A percentile compares a stretch with the other conserved stretches of the same genome.
Evolutionary conservation across 345 rosid genomes (phyloP).

Genomic region (Camelina laxa): DNA sequence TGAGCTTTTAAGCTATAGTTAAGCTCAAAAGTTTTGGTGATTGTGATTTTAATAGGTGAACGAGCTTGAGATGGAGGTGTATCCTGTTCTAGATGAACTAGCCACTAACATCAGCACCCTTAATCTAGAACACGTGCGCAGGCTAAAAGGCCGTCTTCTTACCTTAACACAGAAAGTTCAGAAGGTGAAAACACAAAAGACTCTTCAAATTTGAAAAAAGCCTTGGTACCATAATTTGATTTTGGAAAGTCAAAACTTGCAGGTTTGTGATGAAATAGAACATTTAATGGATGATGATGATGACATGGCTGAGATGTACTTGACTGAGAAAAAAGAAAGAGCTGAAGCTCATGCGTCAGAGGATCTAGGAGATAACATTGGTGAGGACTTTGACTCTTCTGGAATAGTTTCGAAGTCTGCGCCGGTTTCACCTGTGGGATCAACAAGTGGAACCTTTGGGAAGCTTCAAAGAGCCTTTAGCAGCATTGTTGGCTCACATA

Average conservation of each 20-base stretch:
- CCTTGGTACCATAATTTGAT: slow-evolving; percentile 1
- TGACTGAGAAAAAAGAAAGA: slow-evolving; percentile 86
- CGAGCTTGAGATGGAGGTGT: slow-evolving; percentile 85
- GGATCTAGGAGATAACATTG: slow-evolving; percentile 51
- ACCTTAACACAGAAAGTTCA: slow-evolving; percentile 92
- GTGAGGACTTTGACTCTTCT: slow-evolving; percentile 42
- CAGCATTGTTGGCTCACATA: slow-evolving; percentile 62
- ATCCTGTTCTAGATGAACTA: slow-evolving; percentile 90
- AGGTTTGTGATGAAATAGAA: slow-evolving; percentile 95
- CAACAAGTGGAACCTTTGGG: slow-evolving; percentile 52
- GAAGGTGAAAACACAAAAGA: slow-evolving; percentile 58
- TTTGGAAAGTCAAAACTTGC: slow-evolving; percentile 38
- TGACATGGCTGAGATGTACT: slow-evolving; percentile 99
- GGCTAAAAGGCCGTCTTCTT: slow-evolving; percentile 91
- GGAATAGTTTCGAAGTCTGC: slow-evolving; percentile 71
- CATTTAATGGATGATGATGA: slow-evolving; percentile 98
- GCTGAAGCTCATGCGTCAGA: slow-evolving; percentile 62
- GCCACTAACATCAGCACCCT: slow-evolving; percentile 79
- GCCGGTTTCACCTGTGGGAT: slow-evolving; percentile 80
- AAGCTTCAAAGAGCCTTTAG: slow-evolving; percentile 91
- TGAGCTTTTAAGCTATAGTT: slow-evolving; percentile 13
- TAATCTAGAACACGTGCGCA: slow-evolving; percentile 86
- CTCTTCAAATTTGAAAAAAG: slow-evolving; percentile 1
- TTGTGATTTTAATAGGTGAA: slow-evolving; percentile 60
- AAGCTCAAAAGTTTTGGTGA: slow-evolving; percentile 22